A percentile compares a stretch with the other conserved stretches of the same genome.
These are phyloP conservation scores for Starmerella scarabaei DNA, from an alignment of 805 yeast species.

Conservation along the genomic window DNA sequence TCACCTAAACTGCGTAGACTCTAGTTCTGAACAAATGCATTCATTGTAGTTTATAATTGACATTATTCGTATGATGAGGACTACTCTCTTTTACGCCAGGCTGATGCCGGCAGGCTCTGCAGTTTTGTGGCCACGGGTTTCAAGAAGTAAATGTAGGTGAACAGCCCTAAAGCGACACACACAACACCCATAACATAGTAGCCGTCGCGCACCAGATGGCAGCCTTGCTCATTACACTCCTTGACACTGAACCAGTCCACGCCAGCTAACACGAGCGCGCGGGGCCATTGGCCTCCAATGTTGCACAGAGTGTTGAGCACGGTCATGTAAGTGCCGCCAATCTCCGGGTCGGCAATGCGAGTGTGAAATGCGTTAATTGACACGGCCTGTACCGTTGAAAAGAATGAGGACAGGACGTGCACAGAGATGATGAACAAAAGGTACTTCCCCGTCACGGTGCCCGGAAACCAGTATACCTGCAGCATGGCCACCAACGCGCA, in stretches of 20 bases:
- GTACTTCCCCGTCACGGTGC: conserved; percentile 38
- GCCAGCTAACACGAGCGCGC: conserved; percentile 60
- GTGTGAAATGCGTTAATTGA: conserved; percentile 92
- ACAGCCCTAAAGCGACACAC: conserved; percentile 56
- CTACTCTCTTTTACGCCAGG: conserved; percentile 57
- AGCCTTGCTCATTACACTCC: conserved; percentile 35
- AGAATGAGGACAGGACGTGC: conserved; percentile 76
- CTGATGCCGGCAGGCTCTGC: conserved; percentile 57
- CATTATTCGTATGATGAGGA: no score
- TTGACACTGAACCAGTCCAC: conserved; percentile 69
- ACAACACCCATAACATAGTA: conserved; percentile 64
- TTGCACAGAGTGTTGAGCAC: conserved; percentile 82
- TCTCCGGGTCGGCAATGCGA: conserved; percentile 82
- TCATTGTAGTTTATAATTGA: no score
- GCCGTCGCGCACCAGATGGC: conserved; percentile 55
- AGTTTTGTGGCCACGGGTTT: conserved; percentile 46
- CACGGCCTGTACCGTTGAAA: conserved; percentile 92
- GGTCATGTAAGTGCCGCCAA: conserved; percentile 98
- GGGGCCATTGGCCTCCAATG: conserved; percentile 97
- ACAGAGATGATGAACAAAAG: conserved; percentile 65
- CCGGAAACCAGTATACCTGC: conserved; percentile 63
- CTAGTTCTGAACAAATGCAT: no score
- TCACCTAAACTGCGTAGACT: no score
- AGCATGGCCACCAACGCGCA: conserved; percentile 69
- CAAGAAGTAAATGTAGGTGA: conserved; percentile 54